Conservation (phyloP, 257 asterid species). For the Gardenia jasminoides region DNA sequence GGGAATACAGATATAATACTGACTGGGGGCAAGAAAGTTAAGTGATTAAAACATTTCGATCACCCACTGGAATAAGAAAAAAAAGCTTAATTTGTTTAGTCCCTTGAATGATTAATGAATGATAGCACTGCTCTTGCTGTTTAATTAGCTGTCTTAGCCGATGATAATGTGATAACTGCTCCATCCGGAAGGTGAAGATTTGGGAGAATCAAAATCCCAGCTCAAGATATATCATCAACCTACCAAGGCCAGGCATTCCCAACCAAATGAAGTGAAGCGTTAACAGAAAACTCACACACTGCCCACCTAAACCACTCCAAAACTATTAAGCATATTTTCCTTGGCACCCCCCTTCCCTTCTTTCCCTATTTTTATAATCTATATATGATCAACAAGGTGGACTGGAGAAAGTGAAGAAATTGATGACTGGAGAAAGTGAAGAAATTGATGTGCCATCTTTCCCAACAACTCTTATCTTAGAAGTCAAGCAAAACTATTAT, state of each 20-base stretch:
- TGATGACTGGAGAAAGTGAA: slow-evolving; percentile 31
- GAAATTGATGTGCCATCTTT: slow-evolving; percentile 37
- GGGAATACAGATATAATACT: neutral
- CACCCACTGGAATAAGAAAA: neutral
- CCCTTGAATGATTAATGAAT: neutral
- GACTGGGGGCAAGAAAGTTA: neutral
- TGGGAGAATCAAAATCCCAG: neutral
- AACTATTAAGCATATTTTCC: neutral
- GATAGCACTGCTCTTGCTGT: neutral
- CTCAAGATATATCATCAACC: neutral
- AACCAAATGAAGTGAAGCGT: slow-evolving; percentile 31
- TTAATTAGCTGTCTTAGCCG: neutral
- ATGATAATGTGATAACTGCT: slow-evolving; percentile 4
- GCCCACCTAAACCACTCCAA: slow-evolving; percentile 23
- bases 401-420: slow-evolving; percentile 22
- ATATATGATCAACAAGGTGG: neutral
- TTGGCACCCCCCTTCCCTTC: neutral
- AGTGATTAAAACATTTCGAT: neutral
- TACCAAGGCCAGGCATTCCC: slow-evolving; percentile 4
- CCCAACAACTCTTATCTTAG: slow-evolving; percentile 33
- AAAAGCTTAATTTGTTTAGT: neutral
- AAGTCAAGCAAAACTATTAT: slow-evolving; percentile 36
- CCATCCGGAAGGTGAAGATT: slow-evolving; percentile 10
- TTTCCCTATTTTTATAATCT: neutral
- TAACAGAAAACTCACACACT: slow-evolving; percentile 18